phyloP scores from a whole-genome alignment of 176 grass and related monocot species.

The Aegilops longissima region DNA sequence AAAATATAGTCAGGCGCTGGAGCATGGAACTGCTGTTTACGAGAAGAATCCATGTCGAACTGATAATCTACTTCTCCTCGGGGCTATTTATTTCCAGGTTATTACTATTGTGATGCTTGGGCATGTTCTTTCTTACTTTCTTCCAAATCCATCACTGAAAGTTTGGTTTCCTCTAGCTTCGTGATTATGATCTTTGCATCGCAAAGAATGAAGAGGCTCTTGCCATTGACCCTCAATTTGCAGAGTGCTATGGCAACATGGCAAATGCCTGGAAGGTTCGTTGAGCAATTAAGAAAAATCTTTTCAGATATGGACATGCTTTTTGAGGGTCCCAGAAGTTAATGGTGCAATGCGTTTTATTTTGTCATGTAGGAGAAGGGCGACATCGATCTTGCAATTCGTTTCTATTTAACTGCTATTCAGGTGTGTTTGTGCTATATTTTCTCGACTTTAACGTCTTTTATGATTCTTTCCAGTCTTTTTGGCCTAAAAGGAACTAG shows the following conservation, averaged over 20 bases:
- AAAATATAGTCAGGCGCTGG: slow-evolving; percentile 59
- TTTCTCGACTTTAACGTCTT: not conserved
- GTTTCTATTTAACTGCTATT: slow-evolving; percentile 90
- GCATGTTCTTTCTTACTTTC: slow-evolving; percentile 8
- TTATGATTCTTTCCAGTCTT: not conserved
- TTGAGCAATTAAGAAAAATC: not conserved
- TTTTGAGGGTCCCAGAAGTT: not conserved
- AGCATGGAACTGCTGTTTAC: slow-evolving; percentile 52
- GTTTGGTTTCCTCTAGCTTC: slow-evolving; percentile 50
- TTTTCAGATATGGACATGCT: not conserved
- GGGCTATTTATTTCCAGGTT: slow-evolving; percentile 74
- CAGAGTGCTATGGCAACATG: slow-evolving; percentile 98
- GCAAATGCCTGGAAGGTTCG: slow-evolving; percentile 99
- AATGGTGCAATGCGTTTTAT: not conserved
- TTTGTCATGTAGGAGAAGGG: slow-evolving; percentile 79
- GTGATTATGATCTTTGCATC: slow-evolving; percentile 88
- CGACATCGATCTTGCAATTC: slow-evolving; percentile 80
- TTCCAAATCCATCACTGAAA: not conserved
- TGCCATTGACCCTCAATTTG: slow-evolving; percentile 85
- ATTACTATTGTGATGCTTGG: slow-evolving; percentile 1
- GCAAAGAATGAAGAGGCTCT: slow-evolving; percentile 97
- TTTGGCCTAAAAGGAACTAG: not conserved
- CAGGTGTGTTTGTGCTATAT: slow-evolving; percentile 51
- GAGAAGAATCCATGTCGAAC: slow-evolving; percentile 51
- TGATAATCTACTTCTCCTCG: slow-evolving; percentile 73